Evolutionary conservation across 495 filamentous ascomycete species (phyloP).

Genomic region (Penicillium canariense): DNA sequence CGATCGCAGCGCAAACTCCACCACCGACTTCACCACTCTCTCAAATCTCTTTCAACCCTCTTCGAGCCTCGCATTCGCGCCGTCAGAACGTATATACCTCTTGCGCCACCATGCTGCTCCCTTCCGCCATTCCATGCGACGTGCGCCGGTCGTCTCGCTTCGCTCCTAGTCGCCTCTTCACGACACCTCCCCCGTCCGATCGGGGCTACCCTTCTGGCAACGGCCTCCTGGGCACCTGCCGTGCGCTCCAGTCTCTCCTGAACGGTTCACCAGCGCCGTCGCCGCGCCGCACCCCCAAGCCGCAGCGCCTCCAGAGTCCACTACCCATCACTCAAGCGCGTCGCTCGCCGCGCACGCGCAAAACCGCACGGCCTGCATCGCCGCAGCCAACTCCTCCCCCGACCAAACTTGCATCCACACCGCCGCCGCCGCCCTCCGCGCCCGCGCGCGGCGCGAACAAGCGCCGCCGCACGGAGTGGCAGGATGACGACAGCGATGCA

Average conservation of each 20-base stretch:
- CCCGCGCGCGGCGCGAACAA: conserved; percentile 58
- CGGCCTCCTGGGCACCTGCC: conserved; percentile 66
- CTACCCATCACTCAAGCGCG: conserved; percentile 50
- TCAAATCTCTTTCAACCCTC: conserved; percentile 8
- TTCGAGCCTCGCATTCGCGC: conserved; percentile 5
- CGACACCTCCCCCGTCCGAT: conserved; percentile 60
- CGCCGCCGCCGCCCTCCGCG: conserved; percentile 38
- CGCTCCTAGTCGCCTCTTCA: conserved; percentile 59
- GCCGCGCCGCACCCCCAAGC: conserved; percentile 35
- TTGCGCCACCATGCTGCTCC: conserved; percentile 59
- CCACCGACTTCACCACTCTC: neutral
- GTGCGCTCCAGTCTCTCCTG: conserved; percentile 68
- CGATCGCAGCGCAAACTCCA: conserved; percentile 5
- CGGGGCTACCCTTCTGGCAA: conserved; percentile 49
- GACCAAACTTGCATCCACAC: conserved; percentile 17
- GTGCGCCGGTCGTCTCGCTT: conserved; percentile 53
- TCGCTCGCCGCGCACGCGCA: conserved; percentile 46
- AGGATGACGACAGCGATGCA: conserved; percentile 51
- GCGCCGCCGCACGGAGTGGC: conserved; percentile 51
- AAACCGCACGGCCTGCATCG: conserved; percentile 28
- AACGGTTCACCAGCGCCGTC: conserved; percentile 40
- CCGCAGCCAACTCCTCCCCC: conserved; percentile 39
- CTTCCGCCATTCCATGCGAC: conserved; percentile 70
- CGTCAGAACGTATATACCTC: neutral
- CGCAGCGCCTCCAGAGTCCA: conserved; percentile 50